A percentile compares a stretch with the other conserved stretches of the same genome.
Conservation (phyloP, 2,329 filamentous ascomycete genomes). For the Neonectria hederae region DNA sequence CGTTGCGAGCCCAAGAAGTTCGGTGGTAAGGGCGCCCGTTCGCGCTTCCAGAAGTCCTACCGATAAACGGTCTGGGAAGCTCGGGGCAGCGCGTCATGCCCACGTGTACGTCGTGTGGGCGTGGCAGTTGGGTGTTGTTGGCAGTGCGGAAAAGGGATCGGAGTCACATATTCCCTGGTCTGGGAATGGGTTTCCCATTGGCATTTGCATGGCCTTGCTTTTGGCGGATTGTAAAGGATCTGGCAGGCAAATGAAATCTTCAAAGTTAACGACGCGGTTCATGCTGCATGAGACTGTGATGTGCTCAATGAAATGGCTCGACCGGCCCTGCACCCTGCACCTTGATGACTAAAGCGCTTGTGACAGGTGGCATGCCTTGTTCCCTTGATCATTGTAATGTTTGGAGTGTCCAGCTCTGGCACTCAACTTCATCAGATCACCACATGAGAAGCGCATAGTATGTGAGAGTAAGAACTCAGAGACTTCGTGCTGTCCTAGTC, state of each 20-base stretch:
- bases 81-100: constrained; percentile 28
- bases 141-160: constrained; percentile 49
- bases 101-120: constrained; percentile 9
- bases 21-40: constrained; percentile 90
- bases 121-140: constrained; percentile 30
- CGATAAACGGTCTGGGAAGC: constrained; percentile 71
- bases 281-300: constrained; percentile 35
- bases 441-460: neutral
- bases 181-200: constrained; percentile 54
- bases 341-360: constrained; percentile 1
- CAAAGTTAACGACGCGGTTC: constrained; percentile 49
- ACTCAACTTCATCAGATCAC: neutral
- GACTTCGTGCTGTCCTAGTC: neutral
- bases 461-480: neutral
- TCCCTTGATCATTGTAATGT: too few relatives aligned
- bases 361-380: constrained; percentile 9
- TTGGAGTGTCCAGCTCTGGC: neutral
- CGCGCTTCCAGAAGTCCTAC: constrained; percentile 99
- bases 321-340: constrained; percentile 31
- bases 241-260: constrained; percentile 63
- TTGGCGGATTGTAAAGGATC: constrained; percentile 60
- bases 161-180: constrained; percentile 52
- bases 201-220: constrained; percentile 64
- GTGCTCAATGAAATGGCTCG: constrained; percentile 39
- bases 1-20: constrained; percentile 99